These are phyloP conservation scores for Neopestalotiopsis sp. DNA, from an alignment of 2,329 filamentous ascomycete genomes.

Conservation along the genomic window DNA sequence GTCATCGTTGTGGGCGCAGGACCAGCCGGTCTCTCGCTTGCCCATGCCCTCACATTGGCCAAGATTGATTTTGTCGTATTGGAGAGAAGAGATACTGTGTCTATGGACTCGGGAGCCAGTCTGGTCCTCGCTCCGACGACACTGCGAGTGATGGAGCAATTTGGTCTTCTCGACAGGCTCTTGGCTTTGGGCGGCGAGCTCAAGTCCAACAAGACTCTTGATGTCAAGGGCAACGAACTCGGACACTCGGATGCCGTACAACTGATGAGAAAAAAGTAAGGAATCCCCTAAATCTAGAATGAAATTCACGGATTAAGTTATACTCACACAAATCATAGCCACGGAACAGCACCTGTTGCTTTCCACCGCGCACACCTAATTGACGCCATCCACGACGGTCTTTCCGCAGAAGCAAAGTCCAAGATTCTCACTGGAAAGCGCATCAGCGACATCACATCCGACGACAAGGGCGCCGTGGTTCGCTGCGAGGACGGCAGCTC, in stretches of 20 bases:
- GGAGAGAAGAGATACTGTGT: constrained; percentile 1
- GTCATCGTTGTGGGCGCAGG: constrained; percentile 21
- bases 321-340: constrained; percentile 9
- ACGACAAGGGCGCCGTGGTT: constrained; percentile 26
- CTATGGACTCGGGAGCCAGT: constrained; percentile 6
- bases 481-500: constrained; percentile 27
- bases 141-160: constrained; percentile 12
- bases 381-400: constrained; percentile 26
- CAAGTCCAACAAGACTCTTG: not conserved
- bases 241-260: not conserved
- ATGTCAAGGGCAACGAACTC: not conserved
- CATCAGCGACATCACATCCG: constrained; percentile 25
- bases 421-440: constrained; percentile 25
- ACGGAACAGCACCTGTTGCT: constrained; percentile 22
- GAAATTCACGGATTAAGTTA: not conserved
- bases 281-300: not conserved
- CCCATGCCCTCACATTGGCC: constrained; percentile 13
- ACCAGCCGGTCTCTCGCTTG: constrained; percentile 15
- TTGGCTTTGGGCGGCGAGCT: constrained; percentile 1
- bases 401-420: constrained; percentile 24
- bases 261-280: constrained; percentile 15
- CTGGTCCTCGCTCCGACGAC: not conserved
- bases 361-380: constrained; percentile 28
- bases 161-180: constrained; percentile 9
- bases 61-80: constrained; percentile 19